phyloP scores from a whole-genome alignment of 176 grass and related monocot species.

The sorghum (Sorghum bicolor) region DNA sequence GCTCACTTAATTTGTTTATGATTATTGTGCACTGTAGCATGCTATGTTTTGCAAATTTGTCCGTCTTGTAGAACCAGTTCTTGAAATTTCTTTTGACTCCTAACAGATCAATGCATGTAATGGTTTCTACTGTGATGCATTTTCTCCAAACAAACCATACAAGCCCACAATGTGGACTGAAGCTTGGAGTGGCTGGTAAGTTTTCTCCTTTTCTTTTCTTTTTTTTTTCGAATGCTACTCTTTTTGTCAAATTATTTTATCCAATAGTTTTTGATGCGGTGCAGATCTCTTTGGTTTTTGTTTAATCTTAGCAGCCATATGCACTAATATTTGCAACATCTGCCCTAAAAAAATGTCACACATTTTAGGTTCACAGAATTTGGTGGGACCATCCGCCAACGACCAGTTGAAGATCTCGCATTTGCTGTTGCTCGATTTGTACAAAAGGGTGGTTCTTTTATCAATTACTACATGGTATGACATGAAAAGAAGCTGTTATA shows the following conservation, averaged over 20 bases:
- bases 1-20: neutral
- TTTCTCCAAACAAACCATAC: conserved; percentile 77
- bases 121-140: conserved; percentile 98
- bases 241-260: conserved; percentile 10
- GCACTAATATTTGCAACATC: conserved; percentile 13
- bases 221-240: neutral
- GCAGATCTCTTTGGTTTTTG: neutral
- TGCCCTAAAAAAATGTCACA: neutral
- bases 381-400: conserved; percentile 81
- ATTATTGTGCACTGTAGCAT: neutral
- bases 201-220: neutral
- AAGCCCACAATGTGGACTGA: conserved; percentile 99
- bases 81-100: neutral
- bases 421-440: conserved; percentile 92
- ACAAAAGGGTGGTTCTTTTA: conserved; percentile 97
- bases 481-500: neutral
- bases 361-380: conserved; percentile 92
- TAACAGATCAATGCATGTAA: conserved; percentile 97
- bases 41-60: neutral
- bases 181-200: conserved; percentile 99
- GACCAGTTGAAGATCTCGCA: conserved; percentile 91
- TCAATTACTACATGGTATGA: conserved; percentile 99
- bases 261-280: neutral
- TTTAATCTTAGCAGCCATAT: neutral
- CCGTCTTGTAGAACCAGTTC: neutral